phyloP scores from a whole-genome alignment of 2,329 filamentous ascomycete genomes.

The Neonectria ditissima region DNA sequence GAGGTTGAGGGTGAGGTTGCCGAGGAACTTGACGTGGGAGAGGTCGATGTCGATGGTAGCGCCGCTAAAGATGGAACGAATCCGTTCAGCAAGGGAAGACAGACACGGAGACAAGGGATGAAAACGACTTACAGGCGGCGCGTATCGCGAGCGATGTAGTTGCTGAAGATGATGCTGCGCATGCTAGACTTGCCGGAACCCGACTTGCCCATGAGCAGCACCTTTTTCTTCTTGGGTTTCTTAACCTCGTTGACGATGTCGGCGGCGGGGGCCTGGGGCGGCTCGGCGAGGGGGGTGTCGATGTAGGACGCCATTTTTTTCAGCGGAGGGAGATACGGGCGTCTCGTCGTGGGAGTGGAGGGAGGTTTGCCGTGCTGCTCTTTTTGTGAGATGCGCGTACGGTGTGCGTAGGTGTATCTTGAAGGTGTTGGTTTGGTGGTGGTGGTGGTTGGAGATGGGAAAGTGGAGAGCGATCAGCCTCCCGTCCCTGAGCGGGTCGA shows the following conservation, averaged over 20 bases:
- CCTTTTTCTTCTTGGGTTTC: slow-evolving; percentile 87
- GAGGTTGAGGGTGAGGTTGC: slow-evolving; percentile 94
- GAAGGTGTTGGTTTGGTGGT: slow-evolving; percentile 18
- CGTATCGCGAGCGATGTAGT: slow-evolving; percentile 97
- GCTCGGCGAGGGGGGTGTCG: slow-evolving; percentile 47
- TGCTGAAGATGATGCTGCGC: slow-evolving; percentile 98
- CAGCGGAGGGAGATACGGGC: slow-evolving; percentile 1
- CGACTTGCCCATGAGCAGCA: slow-evolving; percentile 92
- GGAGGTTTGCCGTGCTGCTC: neutral
- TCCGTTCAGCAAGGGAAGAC: neutral
- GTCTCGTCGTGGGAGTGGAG: neutral
- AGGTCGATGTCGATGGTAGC: slow-evolving; percentile 99
- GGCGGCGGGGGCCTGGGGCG: slow-evolving; percentile 41
- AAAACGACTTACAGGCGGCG: slow-evolving; percentile 72
- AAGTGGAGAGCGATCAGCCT: slow-evolving; percentile 1
- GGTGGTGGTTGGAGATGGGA: slow-evolving; percentile 14
- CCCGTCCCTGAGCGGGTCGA: neutral
- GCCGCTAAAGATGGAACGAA: slow-evolving; percentile 66
- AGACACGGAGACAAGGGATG: neutral
- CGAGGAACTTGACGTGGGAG: slow-evolving; percentile 98
- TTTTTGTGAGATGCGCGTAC: neutral
- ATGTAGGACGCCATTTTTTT: slow-evolving; percentile 51
- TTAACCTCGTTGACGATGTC: slow-evolving; percentile 65
- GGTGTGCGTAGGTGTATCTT: slow-evolving; percentile 44
- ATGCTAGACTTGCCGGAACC: slow-evolving; percentile 98